These are phyloP conservation scores for Metschnikowia matae DNA, from an alignment of 805 yeast genomes.

Conservation along the genomic window DNA sequence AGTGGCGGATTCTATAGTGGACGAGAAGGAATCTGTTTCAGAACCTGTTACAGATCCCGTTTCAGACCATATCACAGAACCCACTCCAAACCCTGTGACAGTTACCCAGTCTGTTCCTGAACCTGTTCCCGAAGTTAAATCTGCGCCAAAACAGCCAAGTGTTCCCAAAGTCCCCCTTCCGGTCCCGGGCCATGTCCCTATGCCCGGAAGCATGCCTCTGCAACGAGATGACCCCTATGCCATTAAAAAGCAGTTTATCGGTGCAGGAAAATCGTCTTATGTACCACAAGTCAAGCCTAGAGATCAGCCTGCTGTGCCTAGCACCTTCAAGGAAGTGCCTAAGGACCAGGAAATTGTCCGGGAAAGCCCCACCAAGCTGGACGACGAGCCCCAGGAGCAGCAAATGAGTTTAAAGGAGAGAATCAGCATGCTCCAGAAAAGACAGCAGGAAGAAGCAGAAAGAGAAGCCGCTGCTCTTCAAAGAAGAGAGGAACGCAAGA, in stretches of 20 bases:
- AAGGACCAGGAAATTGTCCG: constrained; percentile 17
- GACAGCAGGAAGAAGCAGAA: constrained; percentile 77
- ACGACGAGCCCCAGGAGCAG: constrained; percentile 53
- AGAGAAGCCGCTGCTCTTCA: constrained; percentile 57
- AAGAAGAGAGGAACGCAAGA: constrained; percentile 48
- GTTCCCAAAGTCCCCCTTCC: constrained; percentile 3
- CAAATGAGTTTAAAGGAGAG: constrained; percentile 82
- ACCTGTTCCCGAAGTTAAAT: neutral
- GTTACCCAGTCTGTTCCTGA: neutral
- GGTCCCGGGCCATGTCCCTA: constrained; percentile 9
- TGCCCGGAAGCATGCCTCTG: constrained; percentile 25
- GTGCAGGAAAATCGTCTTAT: constrained; percentile 57
- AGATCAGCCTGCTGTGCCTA: constrained; percentile 33
- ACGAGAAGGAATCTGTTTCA: neutral
- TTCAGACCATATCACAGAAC: neutral
- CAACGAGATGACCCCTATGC: constrained; percentile 42
- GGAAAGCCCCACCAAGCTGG: constrained; percentile 9
- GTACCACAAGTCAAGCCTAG: constrained; percentile 46
- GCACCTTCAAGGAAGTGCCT: constrained; percentile 24
- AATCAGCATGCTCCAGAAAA: constrained; percentile 75
- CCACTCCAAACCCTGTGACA: neutral
- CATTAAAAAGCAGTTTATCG: constrained; percentile 52
- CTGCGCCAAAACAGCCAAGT: neutral
- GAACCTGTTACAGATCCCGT: neutral
- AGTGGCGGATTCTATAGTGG: too few relatives aligned